A percentile compares a stretch with the other conserved stretches of the same genome.
Evolutionary conservation across 495 filamentous ascomycete genomes (phyloP).

Genomic region (Friedmanniomyces endolithicus): DNA sequence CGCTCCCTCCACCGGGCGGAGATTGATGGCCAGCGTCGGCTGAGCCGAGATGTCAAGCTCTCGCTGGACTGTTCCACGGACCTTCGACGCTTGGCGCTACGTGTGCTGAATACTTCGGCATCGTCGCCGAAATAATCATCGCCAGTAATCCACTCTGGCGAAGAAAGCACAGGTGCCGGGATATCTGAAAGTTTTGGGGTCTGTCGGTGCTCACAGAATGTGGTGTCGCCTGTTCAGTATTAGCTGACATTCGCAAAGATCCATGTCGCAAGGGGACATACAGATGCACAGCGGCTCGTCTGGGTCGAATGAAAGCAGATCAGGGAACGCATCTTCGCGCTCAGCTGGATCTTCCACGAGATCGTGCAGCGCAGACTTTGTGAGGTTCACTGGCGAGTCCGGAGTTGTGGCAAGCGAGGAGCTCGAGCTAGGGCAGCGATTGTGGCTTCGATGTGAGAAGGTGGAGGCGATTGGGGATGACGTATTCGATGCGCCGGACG

Average conservation of each 20-base stretch:
- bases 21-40: conserved; percentile 60
- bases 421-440: conserved; percentile 48
- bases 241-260: neutral
- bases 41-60: conserved; percentile 53
- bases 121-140: conserved; percentile 38
- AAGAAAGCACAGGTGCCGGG: neutral
- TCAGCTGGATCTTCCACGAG: conserved; percentile 19
- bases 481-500: conserved; percentile 43
- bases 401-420: conserved; percentile 49
- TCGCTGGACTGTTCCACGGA: conserved; percentile 53
- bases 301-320: neutral
- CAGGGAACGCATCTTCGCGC: conserved; percentile 5
- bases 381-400: conserved; percentile 28
- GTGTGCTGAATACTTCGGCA: conserved; percentile 38
- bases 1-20: conserved; percentile 49
- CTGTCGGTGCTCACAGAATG: conserved; percentile 16
- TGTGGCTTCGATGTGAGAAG: conserved; percentile 43
- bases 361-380: conserved; percentile 13
- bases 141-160: conserved; percentile 9
- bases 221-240: conserved; percentile 15
- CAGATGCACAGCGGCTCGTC: conserved; percentile 18
- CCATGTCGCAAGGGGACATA: neutral
- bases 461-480: conserved; percentile 50
- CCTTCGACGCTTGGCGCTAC: conserved; percentile 48
- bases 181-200: neutral